These are phyloP conservation scores for Periconia sp. DNA, from an alignment of 2,329 filamentous ascomycete genomes.

Conservation along the genomic window DNA sequence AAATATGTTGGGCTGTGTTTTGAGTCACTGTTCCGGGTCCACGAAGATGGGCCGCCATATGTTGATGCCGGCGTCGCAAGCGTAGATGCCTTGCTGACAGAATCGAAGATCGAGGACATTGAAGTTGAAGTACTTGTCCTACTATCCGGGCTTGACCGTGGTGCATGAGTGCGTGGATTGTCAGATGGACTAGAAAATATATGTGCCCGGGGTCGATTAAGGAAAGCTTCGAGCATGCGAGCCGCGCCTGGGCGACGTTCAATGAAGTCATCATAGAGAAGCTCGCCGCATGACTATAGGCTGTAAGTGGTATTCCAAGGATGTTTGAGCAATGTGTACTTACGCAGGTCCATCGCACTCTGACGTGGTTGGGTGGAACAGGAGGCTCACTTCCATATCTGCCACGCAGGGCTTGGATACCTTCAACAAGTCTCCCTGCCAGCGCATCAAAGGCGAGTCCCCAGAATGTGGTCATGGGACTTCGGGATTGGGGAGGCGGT, in stretches of 20 bases:
- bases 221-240: conserved; percentile 43
- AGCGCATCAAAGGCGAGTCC: conserved; percentile 29
- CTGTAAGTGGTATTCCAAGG: conserved; percentile 4
- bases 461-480: conserved; percentile 23
- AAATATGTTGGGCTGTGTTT: conserved; percentile 32
- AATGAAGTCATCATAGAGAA: conserved; percentile 48
- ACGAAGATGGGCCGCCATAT: conserved; percentile 27
- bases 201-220: background rate
- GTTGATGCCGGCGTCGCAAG: conserved; percentile 35
- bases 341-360: conserved; percentile 46
- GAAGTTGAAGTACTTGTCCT: conserved; percentile 33
- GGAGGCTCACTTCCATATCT: conserved; percentile 38
- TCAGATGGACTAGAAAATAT: background rate
- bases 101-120: conserved; percentile 34
- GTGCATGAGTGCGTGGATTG: conserved; percentile 29
- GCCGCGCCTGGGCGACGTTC: conserved; percentile 46
- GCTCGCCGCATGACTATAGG: conserved; percentile 36
- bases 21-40: conserved; percentile 19
- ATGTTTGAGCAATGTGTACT: conserved; percentile 4
- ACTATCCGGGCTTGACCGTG: conserved; percentile 25
- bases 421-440: conserved; percentile 24
- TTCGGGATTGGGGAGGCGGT: conserved; percentile 10
- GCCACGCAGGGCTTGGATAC: conserved; percentile 23
- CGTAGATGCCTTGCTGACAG: conserved; percentile 31
- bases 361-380: conserved; percentile 35